Evolutionary conservation across 1,139 yeast species (phyloP), one percentile per base, ranked within the genome.

Genomic region (Yamadazyma trypodendri): DNA sequence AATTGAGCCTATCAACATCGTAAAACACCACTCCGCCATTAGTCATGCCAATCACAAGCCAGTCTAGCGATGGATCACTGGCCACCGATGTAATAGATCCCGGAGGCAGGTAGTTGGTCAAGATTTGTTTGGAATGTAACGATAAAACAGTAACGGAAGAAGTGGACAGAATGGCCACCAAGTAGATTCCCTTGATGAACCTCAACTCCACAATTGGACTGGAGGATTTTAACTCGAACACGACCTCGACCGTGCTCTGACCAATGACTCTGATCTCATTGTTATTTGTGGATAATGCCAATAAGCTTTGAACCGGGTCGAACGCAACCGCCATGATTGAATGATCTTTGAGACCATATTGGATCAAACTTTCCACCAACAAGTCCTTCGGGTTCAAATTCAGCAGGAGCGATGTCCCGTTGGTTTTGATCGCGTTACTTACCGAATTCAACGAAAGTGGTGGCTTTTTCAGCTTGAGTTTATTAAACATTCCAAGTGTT

Each of bases 31-130:
- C 60, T 5, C 77, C 62, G 3, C 98, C 98, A 56, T 83, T 89
- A 36, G 79, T 75, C 41, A 88, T 63, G 3, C 98, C 98, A 24
- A 90, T 55, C 36, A 84, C 71, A 22, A 90, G 62, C 88, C 95
- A 94, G 60, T 90, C 97, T 48, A 92, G 60, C 0, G 95, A 75
- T 0, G 97, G 96, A 52, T 94, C 98, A 2, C 84, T 61, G 42
- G 79, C 89, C 6, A 83, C 66, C 1, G 85, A 72, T 0, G 84
- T 68, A n/a, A 89, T 75, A 6, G 76, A 67, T 1, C 88, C 82
- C 0, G 88, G 83, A 2, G 84, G 72, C 50, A 70, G 68, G 50
- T 70, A 71, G 5, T 69, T 73, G 28, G 77, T 72, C 20, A 87
- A 58, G 22, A 85, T 67, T 44, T 69, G 68, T 51, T 83, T 80